These are phyloP conservation scores for Colletotrichum sp. DNA, from an alignment of 2,329 filamentous ascomycete species.

Conservation along the genomic window DNA sequence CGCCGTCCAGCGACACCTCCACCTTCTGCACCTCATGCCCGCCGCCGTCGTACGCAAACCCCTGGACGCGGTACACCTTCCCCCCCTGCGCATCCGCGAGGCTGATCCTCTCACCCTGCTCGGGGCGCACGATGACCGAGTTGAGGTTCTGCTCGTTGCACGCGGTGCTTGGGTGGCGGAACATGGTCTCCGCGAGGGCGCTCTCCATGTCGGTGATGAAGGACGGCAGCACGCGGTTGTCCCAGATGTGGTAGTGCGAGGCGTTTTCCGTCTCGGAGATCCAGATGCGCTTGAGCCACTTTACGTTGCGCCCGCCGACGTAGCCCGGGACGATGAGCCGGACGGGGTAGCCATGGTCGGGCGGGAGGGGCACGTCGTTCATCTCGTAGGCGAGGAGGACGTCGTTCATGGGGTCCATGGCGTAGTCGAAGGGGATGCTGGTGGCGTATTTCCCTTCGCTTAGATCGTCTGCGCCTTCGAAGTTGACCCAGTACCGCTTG, in stretches of 20 bases:
- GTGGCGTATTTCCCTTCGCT: constrained; percentile 53
- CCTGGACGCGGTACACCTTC: constrained; percentile 46
- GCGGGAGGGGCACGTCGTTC: constrained; percentile 46
- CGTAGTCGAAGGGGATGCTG: constrained; percentile 51
- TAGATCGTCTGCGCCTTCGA: constrained; percentile 52
- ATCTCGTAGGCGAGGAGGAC: constrained; percentile 53
- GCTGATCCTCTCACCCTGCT: constrained; percentile 47
- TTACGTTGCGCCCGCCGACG: constrained; percentile 49
- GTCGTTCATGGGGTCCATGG: constrained; percentile 50
- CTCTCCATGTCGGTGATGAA: constrained; percentile 55
- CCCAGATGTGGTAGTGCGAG: constrained; percentile 54
- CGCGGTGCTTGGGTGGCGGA: constrained; percentile 50
- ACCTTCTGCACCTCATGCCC: constrained; percentile 54
- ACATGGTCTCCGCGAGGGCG: constrained; percentile 49
- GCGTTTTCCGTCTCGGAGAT: constrained; percentile 46
- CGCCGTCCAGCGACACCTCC: constrained; percentile 52
- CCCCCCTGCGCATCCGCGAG: constrained; percentile 32
- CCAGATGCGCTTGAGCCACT: constrained; percentile 49
- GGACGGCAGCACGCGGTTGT: constrained; percentile 55
- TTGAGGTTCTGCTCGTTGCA: constrained; percentile 56
- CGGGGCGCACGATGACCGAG: constrained; percentile 49
- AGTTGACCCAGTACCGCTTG: constrained; percentile 47
- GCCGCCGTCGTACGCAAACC: constrained; percentile 54
- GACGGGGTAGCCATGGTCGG: constrained; percentile 51
- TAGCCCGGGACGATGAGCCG: constrained; percentile 45